These are phyloP conservation scores for Geotrichum australiense DNA, from an alignment of 1,139 yeast species.

Conservation along the genomic window DNA sequence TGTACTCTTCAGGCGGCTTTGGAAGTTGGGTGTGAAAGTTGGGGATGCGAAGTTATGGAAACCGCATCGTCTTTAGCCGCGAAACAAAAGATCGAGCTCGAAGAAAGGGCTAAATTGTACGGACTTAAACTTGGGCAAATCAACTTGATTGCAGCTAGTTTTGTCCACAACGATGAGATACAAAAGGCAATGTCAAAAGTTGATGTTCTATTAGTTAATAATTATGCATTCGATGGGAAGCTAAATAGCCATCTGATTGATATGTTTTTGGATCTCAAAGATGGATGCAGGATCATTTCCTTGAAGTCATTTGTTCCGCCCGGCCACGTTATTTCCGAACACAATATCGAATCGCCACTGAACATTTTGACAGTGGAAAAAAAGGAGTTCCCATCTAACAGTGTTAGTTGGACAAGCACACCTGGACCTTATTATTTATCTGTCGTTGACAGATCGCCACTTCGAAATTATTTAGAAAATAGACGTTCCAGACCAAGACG, in stretches of 20 bases:
- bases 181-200: constrained; percentile 49
- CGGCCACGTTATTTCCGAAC: constrained; percentile 48
- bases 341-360: constrained; percentile 44
- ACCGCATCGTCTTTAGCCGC: constrained; percentile 68
- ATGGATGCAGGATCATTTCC: constrained; percentile 74
- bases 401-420: constrained; percentile 88
- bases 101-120: constrained; percentile 50
- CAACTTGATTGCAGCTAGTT: constrained; percentile 56
- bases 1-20: constrained; percentile 85
- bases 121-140: constrained; percentile 57
- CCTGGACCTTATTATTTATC: constrained; percentile 77
- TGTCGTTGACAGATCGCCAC: constrained; percentile 46
- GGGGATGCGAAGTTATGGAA: constrained; percentile 86
- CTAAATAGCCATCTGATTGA: constrained; percentile 64
- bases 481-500: constrained; percentile 7
- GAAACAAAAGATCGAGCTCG: constrained; percentile 52
- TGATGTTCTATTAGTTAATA: constrained; percentile 71
- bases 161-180: constrained; percentile 58
- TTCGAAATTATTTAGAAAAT: constrained; percentile 19
- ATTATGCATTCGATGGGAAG: constrained; percentile 71
- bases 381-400: constrained; percentile 56
- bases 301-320: constrained; percentile 62
- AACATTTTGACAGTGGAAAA: constrained; percentile 61
- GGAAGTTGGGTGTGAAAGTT: constrained; percentile 76
- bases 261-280: constrained; percentile 54